Evolutionary conservation across 768 basidiomycete genomes (phyloP), one percentile per base, ranked within the genome.

Genomic region (Chalciporus sphaerocephalus): DNA sequence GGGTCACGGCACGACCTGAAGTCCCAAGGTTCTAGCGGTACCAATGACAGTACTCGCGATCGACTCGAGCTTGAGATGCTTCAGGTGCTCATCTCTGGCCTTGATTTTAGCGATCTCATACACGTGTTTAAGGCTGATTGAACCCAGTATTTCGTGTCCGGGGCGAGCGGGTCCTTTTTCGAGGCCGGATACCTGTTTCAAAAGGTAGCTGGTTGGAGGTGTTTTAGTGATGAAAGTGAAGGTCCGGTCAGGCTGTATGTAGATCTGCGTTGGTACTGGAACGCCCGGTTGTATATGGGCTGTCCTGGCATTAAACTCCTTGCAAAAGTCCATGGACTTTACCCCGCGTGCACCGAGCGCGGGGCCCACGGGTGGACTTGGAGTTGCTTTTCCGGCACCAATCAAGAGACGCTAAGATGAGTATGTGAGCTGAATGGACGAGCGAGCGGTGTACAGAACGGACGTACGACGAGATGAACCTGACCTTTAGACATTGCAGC

Each of bases 321-420:
- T 99, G 76, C 93, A 96, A 64, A 99, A 99, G 71, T 99, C 96
- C 88, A 98, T 98, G 21, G 93, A 92, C 70, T 96, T 97, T 56
- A 99, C 94, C 57, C 96, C 96, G 60, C 92, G 83, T 53, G 96
- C 95, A 72, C 96, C 96, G 42, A 99, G 80, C 24, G 94, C 95
- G 44, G 95, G 95, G 60, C 95, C 95, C 41, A 99, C 87, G 8
- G 95, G 95, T 46, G 95, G 95, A 30, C 91, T 88, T 15, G 95
- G 94, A 21, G 94, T 86, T 27, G 95, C 95, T 63, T 97, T 97
- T 35, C 92, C 93, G 35, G 95, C 95, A 40, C 84, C 81, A 49
- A 97, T 81, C 40, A 95, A 76, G 47, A 98, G 71, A 51, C 91
- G 87, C 90, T 90, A 36, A 42, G 53, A 30, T 39, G 44, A 42